These are phyloP conservation scores for Tetradesmus lagerheimii DNA, from an alignment of 139 green algal genomes.

Conservation along the genomic window DNA sequence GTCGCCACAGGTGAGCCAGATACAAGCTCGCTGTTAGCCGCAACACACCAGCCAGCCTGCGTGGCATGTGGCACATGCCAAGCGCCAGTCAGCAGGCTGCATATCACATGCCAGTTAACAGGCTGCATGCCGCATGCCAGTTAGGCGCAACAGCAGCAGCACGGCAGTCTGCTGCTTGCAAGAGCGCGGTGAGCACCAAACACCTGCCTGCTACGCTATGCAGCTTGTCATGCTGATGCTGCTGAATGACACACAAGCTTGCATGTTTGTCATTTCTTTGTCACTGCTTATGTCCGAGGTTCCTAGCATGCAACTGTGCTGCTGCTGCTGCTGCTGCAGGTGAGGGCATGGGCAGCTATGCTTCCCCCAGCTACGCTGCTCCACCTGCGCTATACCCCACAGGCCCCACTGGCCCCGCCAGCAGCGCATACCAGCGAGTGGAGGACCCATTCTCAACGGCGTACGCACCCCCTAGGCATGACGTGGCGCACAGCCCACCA, in stretches of 20 bases:
- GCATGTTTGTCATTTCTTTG: no score
- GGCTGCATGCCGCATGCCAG: no score
- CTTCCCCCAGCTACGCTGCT: constrained; percentile 13
- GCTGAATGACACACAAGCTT: no score
- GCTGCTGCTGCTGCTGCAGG: constrained; percentile 13
- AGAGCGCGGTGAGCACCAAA: no score
- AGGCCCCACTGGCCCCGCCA: background rate
- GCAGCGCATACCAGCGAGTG: constrained; percentile 29
- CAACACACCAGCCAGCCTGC: no score
- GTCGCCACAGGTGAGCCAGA: constrained; percentile 19
- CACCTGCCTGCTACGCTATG: background rate
- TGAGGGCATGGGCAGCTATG: background rate
- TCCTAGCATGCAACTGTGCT: background rate
- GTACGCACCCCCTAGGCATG: background rate
- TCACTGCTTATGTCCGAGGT: no score
- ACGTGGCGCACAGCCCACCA: background rate
- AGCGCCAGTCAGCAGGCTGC: no score
- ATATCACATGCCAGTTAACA: no score
- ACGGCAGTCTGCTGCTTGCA: no score
- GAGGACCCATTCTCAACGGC: constrained; percentile 36
- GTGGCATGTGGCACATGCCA: no score
- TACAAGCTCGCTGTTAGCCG: background rate
- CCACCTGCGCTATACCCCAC: background rate
- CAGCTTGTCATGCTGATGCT: no score
- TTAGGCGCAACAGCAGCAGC: no score